Evolutionary conservation across 2,329 filamentous ascomycete species (phyloP).

Genomic region (Daldinia sp.): DNA sequence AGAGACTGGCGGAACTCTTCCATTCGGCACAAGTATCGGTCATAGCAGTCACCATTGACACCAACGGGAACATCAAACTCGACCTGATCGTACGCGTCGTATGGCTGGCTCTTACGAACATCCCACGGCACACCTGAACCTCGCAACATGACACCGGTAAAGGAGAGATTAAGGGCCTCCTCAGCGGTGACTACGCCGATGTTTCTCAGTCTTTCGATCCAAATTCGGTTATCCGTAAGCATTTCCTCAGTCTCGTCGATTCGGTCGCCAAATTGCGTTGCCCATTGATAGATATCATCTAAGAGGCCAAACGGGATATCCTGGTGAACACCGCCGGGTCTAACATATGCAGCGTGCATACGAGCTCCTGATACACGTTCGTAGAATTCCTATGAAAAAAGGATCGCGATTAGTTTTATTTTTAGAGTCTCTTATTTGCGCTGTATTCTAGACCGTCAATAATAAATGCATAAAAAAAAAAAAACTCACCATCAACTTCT

Average conservation of each 20-base stretch:
- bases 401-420: conserved; percentile 22
- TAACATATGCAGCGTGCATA: conserved; percentile 96
- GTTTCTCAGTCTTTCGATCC: conserved; percentile 92
- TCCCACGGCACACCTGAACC: conserved; percentile 97
- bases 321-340: conserved; percentile 95
- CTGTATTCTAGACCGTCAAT: conserved; percentile 5
- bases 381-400: conserved; percentile 86
- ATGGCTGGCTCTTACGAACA: conserved; percentile 94
- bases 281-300: conserved; percentile 99
- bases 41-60: conserved; percentile 98
- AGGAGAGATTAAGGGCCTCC: conserved; percentile 97
- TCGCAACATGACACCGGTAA: conserved; percentile 97
- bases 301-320: conserved; percentile 93
- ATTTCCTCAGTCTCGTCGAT: conserved; percentile 99
- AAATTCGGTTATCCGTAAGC: conserved; percentile 99
- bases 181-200: conserved; percentile 91
- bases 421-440: conserved; percentile 7
- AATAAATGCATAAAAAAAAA: conserved; percentile 17
- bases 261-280: conserved; percentile 97
- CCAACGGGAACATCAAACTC: conserved; percentile 98
- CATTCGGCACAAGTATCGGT: conserved; percentile 99
- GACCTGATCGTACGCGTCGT: conserved; percentile 97
- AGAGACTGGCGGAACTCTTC: conserved; percentile 99
- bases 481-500: conserved; percentile 93
- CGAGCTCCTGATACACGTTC: conserved; percentile 98